phyloP scores from a whole-genome alignment of 345 rosid genomes.

The Pistacia atlantica region DNA sequence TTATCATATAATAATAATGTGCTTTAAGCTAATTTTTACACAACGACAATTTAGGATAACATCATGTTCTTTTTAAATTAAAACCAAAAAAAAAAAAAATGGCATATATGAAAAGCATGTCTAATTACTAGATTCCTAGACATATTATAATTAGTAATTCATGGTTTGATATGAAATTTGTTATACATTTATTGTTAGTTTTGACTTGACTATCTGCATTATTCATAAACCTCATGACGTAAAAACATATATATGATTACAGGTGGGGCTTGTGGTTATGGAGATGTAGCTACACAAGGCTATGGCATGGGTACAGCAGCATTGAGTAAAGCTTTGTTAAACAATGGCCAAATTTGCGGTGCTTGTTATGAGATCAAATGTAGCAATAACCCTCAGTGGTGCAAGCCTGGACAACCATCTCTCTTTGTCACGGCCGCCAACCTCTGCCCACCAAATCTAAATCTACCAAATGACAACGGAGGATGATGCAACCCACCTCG shows the following conservation, averaged over 20 bases:
- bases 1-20: too few relatives aligned
- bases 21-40: too few relatives aligned
- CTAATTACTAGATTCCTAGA: too few relatives aligned
- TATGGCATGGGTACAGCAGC: constrained; percentile 45
- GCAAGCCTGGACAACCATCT: constrained; percentile 26
- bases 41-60: too few relatives aligned
- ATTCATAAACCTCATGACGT: background rate
- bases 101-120: too few relatives aligned
- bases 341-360: constrained; percentile 53
- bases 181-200: too few relatives aligned
- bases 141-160: too few relatives aligned
- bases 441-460: constrained; percentile 71
- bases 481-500: constrained; percentile 96
- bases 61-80: too few relatives aligned
- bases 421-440: constrained; percentile 65
- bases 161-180: too few relatives aligned
- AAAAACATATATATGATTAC: too few relatives aligned
- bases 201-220: too few relatives aligned
- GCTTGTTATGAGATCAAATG: constrained; percentile 55
- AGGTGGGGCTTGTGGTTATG: constrained; percentile 51
- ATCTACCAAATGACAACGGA: constrained; percentile 60
- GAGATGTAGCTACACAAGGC: constrained; percentile 50
- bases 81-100: too few relatives aligned
- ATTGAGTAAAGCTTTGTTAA: constrained; percentile 32
- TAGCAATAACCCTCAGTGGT: constrained; percentile 43